Conservation (phyloP, 805 yeast genomes). For the Candida orba region DNA sequence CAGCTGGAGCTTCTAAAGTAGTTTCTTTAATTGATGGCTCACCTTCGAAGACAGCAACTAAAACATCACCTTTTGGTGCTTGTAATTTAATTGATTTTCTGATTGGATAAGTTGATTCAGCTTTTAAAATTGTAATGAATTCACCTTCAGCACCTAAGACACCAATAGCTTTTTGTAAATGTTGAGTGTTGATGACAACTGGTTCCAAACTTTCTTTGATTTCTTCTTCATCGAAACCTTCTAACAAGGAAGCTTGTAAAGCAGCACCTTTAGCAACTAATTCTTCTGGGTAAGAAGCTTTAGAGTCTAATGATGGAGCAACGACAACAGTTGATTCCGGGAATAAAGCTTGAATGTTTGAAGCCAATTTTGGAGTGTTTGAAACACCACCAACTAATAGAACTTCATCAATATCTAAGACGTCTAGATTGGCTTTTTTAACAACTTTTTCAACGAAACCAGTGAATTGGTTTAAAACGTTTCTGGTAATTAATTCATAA, state of each 20-base stretch:
- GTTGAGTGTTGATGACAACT: conserved; percentile 82
- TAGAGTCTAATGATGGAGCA: conserved; percentile 71
- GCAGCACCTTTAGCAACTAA: conserved; percentile 92
- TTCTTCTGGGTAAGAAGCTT: conserved; percentile 84
- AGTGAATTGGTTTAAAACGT: conserved; percentile 68
- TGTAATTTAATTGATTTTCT: conserved; percentile 64
- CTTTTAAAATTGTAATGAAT: conserved; percentile 66
- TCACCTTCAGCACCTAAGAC: conserved; percentile 64
- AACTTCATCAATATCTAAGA: conserved; percentile 84
- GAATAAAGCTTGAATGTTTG: conserved; percentile 65
- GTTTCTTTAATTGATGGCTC: conserved; percentile 78
- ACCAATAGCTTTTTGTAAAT: conserved; percentile 79
- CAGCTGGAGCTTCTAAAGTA: conserved; percentile 57
- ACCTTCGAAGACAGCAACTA: conserved; percentile 77
- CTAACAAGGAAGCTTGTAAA: conserved; percentile 83
- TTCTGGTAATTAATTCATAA: conserved; percentile 80
- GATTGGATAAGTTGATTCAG: conserved; percentile 87
- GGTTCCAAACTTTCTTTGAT: conserved; percentile 75
- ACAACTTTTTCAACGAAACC: conserved; percentile 69
- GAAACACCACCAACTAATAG: conserved; percentile 91
- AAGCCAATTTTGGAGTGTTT: conserved; percentile 83
- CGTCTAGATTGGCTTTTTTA: conserved; percentile 75
- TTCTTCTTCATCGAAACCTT: conserved; percentile 78
- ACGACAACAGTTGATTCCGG: conserved; percentile 70
- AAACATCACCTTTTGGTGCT: conserved; percentile 52